Evolutionary conservation across 176 grass and related monocot genomes (phyloP), one percentile per base, ranked within the genome.

Genomic region (Oryza meridionalis): DNA sequence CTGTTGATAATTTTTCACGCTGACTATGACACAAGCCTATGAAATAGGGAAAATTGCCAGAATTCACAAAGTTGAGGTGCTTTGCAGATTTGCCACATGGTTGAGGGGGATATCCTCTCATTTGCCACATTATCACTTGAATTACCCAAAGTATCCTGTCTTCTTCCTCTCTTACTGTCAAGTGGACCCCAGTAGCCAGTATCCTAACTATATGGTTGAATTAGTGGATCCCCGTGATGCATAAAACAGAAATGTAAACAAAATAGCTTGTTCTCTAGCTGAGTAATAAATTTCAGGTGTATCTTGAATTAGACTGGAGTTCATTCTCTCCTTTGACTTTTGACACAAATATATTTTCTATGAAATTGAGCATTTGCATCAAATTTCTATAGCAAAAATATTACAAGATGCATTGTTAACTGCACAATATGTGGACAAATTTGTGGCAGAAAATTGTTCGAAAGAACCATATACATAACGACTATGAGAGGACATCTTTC

Each of bases 341-440:
- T 86, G 58, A 37, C 72, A 1, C 70, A 51, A 80, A 17, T 65
- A 33, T 31, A 67, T 67, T 35, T 55, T 24, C 46, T 58, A 62
- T 38, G 38, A 53, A 16, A 32, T 55, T 1, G 46, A 4, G 29
- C 46, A 25, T 81, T 72, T 44, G 9, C 69, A 63, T 81, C 0
- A 40, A 15, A 42, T 72, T 64, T 46, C 7, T n/a, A 46, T 82
- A 17, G 25, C 46, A 15, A 75, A 50, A 35, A 17, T 47, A 65
- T 47, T 75, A 11, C 5, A 19, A 73, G 2, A 27, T 13, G 11
- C 77, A 80, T 69, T 37, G 19, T 50, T 46, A 29, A 53, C 16
- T 53, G 16, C 50, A 53, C 16, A 19, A 53, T 3, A 61, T 61
- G 2, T 61, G 7, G 55, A 61, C 21, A 61, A 6, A n/a, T 61